These are phyloP conservation scores for Penicillium maclennaniae DNA, from an alignment of 495 filamentous ascomycete species.

Conservation along the genomic window DNA sequence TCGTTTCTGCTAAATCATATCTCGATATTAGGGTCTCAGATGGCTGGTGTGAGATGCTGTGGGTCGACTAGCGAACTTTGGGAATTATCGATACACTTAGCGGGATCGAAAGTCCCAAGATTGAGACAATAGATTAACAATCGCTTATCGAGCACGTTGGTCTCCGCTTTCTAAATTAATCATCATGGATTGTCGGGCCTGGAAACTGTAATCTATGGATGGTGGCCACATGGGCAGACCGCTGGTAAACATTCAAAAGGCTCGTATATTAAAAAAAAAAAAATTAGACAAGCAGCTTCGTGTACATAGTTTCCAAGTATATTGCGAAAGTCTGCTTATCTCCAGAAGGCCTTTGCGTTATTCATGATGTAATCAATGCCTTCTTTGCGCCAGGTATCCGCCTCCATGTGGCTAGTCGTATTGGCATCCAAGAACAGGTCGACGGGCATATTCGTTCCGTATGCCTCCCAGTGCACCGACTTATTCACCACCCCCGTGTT, in stretches of 20 bases:
- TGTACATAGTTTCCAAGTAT: too few relatives aligned
- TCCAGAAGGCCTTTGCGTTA: conserved; percentile 24
- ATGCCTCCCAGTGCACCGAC: conserved; percentile 42
- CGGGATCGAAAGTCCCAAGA: neutral
- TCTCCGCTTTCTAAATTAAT: neutral
- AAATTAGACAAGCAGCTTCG: too few relatives aligned
- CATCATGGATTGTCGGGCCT: too few relatives aligned
- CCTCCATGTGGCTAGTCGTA: conserved; percentile 44
- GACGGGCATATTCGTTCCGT: conserved; percentile 34
- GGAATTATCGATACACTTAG: neutral
- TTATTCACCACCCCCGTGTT: conserved; percentile 35
- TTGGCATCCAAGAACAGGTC: conserved; percentile 50
- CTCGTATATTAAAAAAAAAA: too few relatives aligned
- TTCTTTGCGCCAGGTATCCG: conserved; percentile 45
- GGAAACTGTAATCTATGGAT: too few relatives aligned
- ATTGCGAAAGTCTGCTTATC: conserved; percentile 3
- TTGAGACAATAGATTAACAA: neutral
- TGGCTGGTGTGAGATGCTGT: neutral
- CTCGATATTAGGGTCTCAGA: too few relatives aligned
- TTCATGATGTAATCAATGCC: conserved; percentile 39
- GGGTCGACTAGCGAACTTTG: neutral
- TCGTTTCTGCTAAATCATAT: too few relatives aligned
- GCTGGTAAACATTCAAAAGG: too few relatives aligned
- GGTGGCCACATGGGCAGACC: too few relatives aligned
- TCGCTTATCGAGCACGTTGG: neutral